Base-by-base conservation (phyloP, 495 filamentous ascomycete genomes). In the Tuber magnatum region DNA sequence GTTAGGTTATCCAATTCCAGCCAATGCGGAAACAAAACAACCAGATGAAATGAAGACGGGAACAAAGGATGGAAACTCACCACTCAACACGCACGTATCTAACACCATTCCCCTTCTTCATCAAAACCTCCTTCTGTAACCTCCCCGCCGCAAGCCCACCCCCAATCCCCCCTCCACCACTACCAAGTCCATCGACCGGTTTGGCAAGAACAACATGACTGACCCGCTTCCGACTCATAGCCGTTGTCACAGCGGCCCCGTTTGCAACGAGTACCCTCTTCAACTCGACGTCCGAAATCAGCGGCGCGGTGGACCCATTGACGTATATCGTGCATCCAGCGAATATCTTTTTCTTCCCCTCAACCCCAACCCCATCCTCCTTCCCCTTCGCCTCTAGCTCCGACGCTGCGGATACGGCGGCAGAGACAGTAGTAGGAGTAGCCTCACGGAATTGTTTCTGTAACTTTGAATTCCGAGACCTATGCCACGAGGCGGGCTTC, bases 61-160 rank as follows among this genome's bases (percentile, higher is more conserved):
- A 69, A 75, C 73, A 44, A 68, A 71, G 75, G 41, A 76, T 71
- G 61, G n/a, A 48, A 71, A 86, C 86, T 76, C 82, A 92, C 94
- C 95, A 98, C 78, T 97, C 91, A 22, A 91, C 92, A 56, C 86
- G 87, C 70, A 99, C 92, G 82, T 90, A 92, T 86, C 90, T 96
- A n/a, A 97, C 85, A 20, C 88, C 90, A 70, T 85, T 85, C 5
- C 90, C 90, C 35, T 89, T 87, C 6, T 90, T 85, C 68, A 85
- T 84, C 51, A 83, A 81, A 72, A 97, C 91, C 83, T 97, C 94
- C 82, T 89, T 92, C 82, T 98, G 91, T 32, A 97, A 83, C 84
- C 98, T 98, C 51, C 87, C 85, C 16, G 88, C 93, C 3, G 93
- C 88, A 16, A 99, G 85, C 0, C 93, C 94, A 42, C 94, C 94